Base-by-base conservation (phyloP, 352 stramenopile genomes). In the Globisporangium abappressorium region DNA sequence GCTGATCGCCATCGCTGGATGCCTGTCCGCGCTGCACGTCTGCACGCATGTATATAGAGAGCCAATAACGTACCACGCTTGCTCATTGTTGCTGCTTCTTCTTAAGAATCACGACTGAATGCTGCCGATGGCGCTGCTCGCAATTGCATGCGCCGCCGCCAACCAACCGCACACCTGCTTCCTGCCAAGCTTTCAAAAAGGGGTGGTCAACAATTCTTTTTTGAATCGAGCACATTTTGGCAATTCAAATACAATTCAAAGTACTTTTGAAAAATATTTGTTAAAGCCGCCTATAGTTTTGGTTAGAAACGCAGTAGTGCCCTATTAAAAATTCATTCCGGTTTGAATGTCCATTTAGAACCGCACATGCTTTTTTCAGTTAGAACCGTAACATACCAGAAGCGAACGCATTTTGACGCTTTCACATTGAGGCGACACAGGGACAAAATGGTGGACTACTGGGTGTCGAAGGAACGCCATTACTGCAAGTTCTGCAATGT, bases 401-500 rank as follows among this genome's bases (percentile, higher is more conserved):
- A 6, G 30, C 30, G 30, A 33, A 33, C 30, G 30, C 30, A 33
- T 33, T 33, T 33, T 26, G 24, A 26, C 24, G 30, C 5, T 33
- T 33, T 33, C 30, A 33, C 30, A 59, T 26, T 26, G 47, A 20
- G 3, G 7, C 20, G 30, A 9, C 36, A n/a, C 18, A 53, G 34
- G 53, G 24, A 26, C 30, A 41, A 57, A 12, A 93, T 93, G 85
- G 71, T 71, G 67, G 85, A 90, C 75, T 87, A 89, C 58, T 87
- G 81, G 80, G 77, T 80, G 69, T 90, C 81, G 2, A 72, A 72
- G 24, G 82, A 94, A 76, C 78, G 82, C 47, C 83, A 96, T 64
- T 92, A 87, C 69, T 96, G 89, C 85, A 90, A 91, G 76, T 92
- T 84, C 65, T 96, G 89, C 85, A 95, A 96, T 89, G 82, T 79